Evolutionary conservation across 805 yeast genomes (phyloP), one percentile per base, ranked within the genome.

Genomic region (Ascoidea rubescens): DNA sequence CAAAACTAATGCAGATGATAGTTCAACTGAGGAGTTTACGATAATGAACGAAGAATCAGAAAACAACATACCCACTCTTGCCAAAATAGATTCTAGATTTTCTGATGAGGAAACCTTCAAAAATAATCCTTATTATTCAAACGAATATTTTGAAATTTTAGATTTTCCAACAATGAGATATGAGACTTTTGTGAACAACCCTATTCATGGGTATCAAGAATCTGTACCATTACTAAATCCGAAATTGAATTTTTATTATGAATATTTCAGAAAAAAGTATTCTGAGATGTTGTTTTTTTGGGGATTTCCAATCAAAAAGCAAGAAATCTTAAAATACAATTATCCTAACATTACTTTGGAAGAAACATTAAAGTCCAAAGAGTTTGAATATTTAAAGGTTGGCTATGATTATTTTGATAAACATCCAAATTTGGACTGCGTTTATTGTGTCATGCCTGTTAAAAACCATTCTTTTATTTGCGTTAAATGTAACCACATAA

Each of bases 221-320:
- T 57, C 1, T 71, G 70, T 76, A 78, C 43, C 43, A 10, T 37
- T 37, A 37, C 14, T 37, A 37, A 14, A 37, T 37, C 43, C 43
- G 8, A 10, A 10, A 4, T 37, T 37, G 43, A 37, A 37, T 37
- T 14, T 10, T 10, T 37, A 10, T 10, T 37, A 8, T 4, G 43
- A 37, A 10, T 14, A 10, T 37, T 37, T 37, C 61, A 64, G 96
- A 45, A 72, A 75, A 21, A 83, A 81, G 57, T 90, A 91, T 64
- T 89, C 96, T 0, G 77, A 82, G 17, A 73, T 90, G 61, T 69
- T 90, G 12, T 86, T 77, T 60, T 65, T 75, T 42, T 91, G 97
- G 97, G 95, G 93, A 0, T 70, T 89, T 17, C 85, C 89, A 0
- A 74, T 85, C n/a, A 79, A 82, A 56, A 67, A 96, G 47, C 79